These are phyloP conservation scores for Peronospora farinosa DNA, from an alignment of 352 stramenopile genomes.

Conservation along the genomic window DNA sequence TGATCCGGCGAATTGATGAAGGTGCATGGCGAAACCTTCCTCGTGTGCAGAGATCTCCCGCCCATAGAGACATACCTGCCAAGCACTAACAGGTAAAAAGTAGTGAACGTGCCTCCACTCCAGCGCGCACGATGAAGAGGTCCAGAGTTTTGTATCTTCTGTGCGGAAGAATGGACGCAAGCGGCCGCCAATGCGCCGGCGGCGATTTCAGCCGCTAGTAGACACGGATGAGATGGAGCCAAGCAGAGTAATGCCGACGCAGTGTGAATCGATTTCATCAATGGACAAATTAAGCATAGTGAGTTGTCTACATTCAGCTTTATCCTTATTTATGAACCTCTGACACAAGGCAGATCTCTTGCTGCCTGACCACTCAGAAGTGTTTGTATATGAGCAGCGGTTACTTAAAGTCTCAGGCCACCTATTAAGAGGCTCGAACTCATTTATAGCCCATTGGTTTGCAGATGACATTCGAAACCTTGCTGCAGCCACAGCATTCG, in stretches of 20 bases:
- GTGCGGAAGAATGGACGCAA: constrained; percentile 5
- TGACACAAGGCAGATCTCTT: neutral
- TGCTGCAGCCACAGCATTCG: neutral
- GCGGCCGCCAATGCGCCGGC: constrained; percentile 15
- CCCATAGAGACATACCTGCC: constrained; percentile 14
- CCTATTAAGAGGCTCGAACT: too few species aligned
- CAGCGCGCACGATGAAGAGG: constrained; percentile 28
- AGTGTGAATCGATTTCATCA: neutral
- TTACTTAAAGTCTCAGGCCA: neutral
- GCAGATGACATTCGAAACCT: neutral
- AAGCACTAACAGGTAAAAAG: constrained; percentile 29
- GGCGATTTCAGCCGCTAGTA: constrained; percentile 9
- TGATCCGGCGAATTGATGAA: constrained; percentile 75
- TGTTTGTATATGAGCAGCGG: neutral
- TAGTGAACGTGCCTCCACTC: constrained; percentile 38
- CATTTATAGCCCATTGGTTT: neutral
- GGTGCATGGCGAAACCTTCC: constrained; percentile 74
- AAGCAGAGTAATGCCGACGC: constrained; percentile 6
- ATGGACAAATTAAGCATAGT: neutral
- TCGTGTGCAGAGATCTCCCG: constrained; percentile 58
- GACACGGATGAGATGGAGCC: constrained; percentile 14
- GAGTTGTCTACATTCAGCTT: constrained; percentile 2
- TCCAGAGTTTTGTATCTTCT: constrained; percentile 1
- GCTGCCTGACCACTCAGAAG: neutral
- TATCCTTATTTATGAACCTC: constrained; percentile 10